phyloP scores from a whole-genome alignment of 345 rosid species.

The Boechera retrofracta region DNA sequence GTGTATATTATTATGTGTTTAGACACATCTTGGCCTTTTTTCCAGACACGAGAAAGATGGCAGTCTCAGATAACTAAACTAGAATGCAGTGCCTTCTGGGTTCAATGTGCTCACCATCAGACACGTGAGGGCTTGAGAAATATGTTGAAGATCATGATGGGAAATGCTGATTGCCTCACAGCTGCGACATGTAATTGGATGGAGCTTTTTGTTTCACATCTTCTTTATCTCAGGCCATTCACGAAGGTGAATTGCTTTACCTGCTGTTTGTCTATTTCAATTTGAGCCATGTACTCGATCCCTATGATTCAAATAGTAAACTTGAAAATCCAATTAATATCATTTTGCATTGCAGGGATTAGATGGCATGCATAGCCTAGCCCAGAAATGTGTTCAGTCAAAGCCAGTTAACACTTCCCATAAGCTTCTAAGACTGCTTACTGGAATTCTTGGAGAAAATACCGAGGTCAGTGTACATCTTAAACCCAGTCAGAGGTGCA shows the following conservation, averaged over 20 bases:
- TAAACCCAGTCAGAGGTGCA: constrained; percentile 7
- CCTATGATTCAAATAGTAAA: constrained; percentile 1
- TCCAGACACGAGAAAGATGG: constrained; percentile 96
- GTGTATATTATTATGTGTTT: constrained; percentile 12
- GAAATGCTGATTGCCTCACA: constrained; percentile 62
- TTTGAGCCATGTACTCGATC: constrained; percentile 15
- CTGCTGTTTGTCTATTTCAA: constrained; percentile 19
- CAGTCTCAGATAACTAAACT: constrained; percentile 81
- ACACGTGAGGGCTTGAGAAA: constrained; percentile 91
- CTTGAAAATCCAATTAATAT: neutral
- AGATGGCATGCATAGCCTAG: constrained; percentile 86
- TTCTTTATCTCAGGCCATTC: constrained; percentile 85
- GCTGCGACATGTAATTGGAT: constrained; percentile 76
- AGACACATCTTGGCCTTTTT: constrained; percentile 23
- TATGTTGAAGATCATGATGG: constrained; percentile 88
- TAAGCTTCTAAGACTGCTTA: constrained; percentile 68
- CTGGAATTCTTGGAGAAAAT: constrained; percentile 91
- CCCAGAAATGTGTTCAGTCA: constrained; percentile 81
- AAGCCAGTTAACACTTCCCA: constrained; percentile 68
- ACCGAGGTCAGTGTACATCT: constrained; percentile 63
- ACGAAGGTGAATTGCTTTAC: constrained; percentile 58
- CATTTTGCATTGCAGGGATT: constrained; percentile 65
- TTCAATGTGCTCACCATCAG: constrained; percentile 78
- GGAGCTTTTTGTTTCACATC: constrained; percentile 80
- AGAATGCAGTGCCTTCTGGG: constrained; percentile 87